Evolutionary conservation across 78 protist genomes (phyloP), one percentile per base, ranked within the genome.

Genomic region (Isochrysis galbana): DNA sequence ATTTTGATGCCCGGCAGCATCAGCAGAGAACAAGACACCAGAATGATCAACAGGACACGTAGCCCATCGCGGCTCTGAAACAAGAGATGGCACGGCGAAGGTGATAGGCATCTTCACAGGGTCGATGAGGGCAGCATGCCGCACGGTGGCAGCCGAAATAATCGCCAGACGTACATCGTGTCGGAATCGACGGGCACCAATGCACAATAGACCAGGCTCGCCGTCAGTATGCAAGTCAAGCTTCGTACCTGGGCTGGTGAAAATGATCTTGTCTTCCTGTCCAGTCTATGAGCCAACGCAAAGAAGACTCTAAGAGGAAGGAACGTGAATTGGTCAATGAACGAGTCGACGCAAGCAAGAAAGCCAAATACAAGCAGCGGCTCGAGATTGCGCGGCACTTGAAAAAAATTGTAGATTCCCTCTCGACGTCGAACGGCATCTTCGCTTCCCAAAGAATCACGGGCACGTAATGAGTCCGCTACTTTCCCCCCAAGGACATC

Each of bases 311-410:
- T 44, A 22, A 90, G 17, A 19, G 92, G 92, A 45, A 72, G 45
- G 67, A 90, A 17, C 23, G 92, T 90, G 26, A 46, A 1, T 45
- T 38, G n/a, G 47, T 26, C 22, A 26, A 90, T 46, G 38, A 90
- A 90, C 36, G 61, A 5, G 87, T 90, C 92, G 38, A 54, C 32
- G 72, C 92, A 90, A 10, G 47, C 34, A 17, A 90, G 23, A 44
- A 21, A 90, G 67, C 92, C 92, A 34, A 77, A 39, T 29, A 77
- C 36, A 22, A 86, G 38, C 46, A 86, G 77, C 72, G 51, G 72
- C 74, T 82, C 88, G 41, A 82, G 88, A 22, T 45, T 5, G 32
- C 39, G 21, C 61, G 88, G 88, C 88, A 45, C 88, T 22, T 23
- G 39, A 21, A 70, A 34, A 17, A 70, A 70, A 29, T 77, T 77